phyloP scores from a whole-genome alignment of 176 grass and related monocot genomes.

The Coix lacrymajobi region DNA sequence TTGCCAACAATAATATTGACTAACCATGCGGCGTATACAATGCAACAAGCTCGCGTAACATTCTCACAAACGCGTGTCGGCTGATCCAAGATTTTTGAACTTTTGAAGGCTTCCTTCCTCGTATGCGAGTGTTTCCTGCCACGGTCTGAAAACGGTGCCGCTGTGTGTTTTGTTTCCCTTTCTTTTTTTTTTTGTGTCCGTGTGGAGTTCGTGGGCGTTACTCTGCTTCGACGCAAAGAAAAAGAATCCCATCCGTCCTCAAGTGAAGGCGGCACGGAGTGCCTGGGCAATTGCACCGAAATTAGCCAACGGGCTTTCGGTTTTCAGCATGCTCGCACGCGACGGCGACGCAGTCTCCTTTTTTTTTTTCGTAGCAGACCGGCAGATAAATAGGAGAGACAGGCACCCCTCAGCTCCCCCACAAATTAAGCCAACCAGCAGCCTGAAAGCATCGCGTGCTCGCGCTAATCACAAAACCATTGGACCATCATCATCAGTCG shows the following conservation, averaged over 20 bases:
- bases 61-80: not conserved
- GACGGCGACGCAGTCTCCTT: not conserved
- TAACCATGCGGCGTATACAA: not conserved
- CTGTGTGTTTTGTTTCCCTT: not conserved
- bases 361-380: not conserved
- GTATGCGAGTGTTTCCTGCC: not conserved
- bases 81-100: no score
- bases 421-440: not conserved
- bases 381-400: not conserved
- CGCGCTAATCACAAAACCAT: not conserved
- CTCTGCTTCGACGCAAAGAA: not conserved
- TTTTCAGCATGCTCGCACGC: not conserved
- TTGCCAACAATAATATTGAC: not conserved
- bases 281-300: not conserved
- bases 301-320: not conserved
- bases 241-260: no score
- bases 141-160: no score
- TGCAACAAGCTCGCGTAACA: no score
- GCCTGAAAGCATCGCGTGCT: not conserved
- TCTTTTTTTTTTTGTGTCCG: not conserved
- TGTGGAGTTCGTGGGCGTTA: not conserved
- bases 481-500: not conserved
- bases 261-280: not conserved
- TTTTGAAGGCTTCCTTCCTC: not conserved
- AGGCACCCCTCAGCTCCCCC: not conserved